A percentile compares a stretch with the other conserved stretches of the same genome.
These are phyloP conservation scores for Dendrobium nobile DNA, from an alignment of 106 monocot genomes.

Conservation along the genomic window DNA sequence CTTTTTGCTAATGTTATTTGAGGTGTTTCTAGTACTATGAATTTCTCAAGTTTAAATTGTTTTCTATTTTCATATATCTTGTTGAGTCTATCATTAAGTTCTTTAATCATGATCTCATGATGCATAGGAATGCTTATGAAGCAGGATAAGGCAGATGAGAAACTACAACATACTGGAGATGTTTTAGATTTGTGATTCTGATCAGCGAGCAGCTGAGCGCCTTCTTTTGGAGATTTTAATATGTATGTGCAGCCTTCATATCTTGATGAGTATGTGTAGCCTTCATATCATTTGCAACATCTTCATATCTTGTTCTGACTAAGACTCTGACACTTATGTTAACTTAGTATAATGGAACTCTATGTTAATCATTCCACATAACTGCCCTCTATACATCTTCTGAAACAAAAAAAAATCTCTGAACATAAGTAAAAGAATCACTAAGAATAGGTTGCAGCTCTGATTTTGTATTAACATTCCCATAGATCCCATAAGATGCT, in stretches of 20 bases:
- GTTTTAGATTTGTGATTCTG: too few relatives aligned
- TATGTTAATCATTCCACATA: conserved; percentile 31
- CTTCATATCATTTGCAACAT: conserved; percentile 16
- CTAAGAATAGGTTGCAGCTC: not conserved
- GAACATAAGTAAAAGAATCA: conserved; percentile 1
- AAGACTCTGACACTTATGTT: conserved; percentile 14
- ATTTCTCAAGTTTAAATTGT: not conserved
- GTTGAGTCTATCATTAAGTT: too few relatives aligned
- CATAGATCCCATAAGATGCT: conserved; percentile 2
- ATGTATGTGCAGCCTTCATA: conserved; percentile 12
- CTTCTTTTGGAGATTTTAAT: not conserved
- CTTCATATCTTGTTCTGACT: conserved; percentile 28
- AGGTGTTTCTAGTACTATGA: too few relatives aligned
- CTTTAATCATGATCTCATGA: too few relatives aligned
- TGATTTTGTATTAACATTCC: not conserved
- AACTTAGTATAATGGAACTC: conserved; percentile 13
- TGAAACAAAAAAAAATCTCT: conserved; percentile 34
- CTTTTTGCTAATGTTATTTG: too few relatives aligned
- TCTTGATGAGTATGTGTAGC: too few relatives aligned
- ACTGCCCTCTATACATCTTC: conserved; percentile 36
- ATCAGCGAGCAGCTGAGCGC: too few relatives aligned
- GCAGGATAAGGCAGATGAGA: too few relatives aligned
- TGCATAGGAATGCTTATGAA: too few relatives aligned
- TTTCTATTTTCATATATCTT: too few relatives aligned
- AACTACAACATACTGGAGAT: not conserved